Conservation (phyloP, 208 protist species). For the Leishmania tropica region DNA sequence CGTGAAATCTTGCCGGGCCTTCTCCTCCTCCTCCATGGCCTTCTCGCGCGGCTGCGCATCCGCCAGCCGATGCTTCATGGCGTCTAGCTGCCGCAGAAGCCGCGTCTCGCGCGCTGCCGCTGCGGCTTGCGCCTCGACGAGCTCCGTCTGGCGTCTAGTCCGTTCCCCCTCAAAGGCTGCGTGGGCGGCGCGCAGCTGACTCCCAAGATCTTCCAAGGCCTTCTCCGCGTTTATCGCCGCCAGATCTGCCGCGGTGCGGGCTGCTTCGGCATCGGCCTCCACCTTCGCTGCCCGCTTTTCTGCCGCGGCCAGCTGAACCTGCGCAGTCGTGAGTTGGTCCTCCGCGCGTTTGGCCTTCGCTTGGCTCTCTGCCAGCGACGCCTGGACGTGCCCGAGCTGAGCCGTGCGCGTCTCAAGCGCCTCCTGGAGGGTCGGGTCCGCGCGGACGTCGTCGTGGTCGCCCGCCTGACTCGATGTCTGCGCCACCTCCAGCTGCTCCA, state of each 20-base stretch:
- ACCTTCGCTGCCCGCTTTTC: constrained; percentile 6
- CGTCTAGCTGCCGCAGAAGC: background rate
- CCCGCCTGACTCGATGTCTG: constrained; percentile 9
- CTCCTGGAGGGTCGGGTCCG: constrained; percentile 4
- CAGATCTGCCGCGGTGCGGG: background rate
- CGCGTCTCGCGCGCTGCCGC: background rate
- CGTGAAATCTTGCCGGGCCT: background rate
- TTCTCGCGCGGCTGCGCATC: constrained; percentile 1
- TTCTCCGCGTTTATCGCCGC: constrained; percentile 9
- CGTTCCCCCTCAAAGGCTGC: constrained; percentile 9
- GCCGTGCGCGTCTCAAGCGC: constrained; percentile 6
- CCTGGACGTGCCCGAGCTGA: constrained; percentile 1
- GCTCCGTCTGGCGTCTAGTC: background rate
- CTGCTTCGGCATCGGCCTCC: background rate
- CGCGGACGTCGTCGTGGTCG: constrained; percentile 1
- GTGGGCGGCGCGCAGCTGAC: constrained; percentile 13
- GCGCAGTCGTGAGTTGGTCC: background rate
- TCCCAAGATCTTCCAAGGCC: constrained; percentile 5
- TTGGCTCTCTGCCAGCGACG: background rate
- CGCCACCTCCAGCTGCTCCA: constrained; percentile 12
- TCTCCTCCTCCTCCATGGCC: background rate
- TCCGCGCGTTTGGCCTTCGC: background rate
- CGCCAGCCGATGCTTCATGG: constrained; percentile 5
- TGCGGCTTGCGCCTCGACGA: background rate
- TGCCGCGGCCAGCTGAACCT: constrained; percentile 4